Conservation (phyloP, 495 filamentous ascomycete species). For the Thermochaetoides thermophila region DNA sequence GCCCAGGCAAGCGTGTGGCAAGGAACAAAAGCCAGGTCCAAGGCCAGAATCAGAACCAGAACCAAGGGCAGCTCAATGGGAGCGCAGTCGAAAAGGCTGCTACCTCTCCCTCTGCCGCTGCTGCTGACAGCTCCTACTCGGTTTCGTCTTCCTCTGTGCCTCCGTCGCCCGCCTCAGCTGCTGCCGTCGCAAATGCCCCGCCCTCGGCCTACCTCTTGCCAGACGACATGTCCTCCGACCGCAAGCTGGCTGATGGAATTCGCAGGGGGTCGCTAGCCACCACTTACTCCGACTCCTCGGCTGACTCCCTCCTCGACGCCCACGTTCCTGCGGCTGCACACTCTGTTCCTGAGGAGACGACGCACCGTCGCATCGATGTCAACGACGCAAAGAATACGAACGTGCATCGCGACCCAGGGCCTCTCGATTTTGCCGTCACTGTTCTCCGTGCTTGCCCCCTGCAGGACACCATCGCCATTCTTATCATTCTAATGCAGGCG, state of each 20-base stretch:
- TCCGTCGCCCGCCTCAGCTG: constrained; percentile 23
- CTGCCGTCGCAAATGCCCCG: constrained; percentile 20
- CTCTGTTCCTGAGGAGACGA: constrained; percentile 28
- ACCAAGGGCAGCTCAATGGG: constrained; percentile 29
- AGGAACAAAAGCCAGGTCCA: constrained; percentile 37
- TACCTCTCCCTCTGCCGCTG: constrained; percentile 16
- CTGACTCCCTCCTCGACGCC: background rate
- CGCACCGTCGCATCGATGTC: constrained; percentile 47
- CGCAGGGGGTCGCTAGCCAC: constrained; percentile 31
- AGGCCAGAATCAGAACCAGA: too few relatives aligned
- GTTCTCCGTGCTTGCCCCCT: constrained; percentile 84
- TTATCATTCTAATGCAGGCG: constrained; percentile 95
- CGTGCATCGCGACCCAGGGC: constrained; percentile 45
- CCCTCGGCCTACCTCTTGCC: too few relatives aligned
- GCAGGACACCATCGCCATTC: constrained; percentile 90
- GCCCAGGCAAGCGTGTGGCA: constrained; percentile 64
- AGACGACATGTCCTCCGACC: constrained; percentile 27
- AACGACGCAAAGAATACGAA: constrained; percentile 53
- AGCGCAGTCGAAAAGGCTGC: constrained; percentile 14
- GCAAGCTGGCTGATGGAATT: constrained; percentile 23
- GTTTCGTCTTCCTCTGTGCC: constrained; percentile 25
- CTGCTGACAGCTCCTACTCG: constrained; percentile 18
- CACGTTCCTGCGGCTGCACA: too few relatives aligned
- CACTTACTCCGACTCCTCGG: constrained; percentile 21
- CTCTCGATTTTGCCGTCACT: constrained; percentile 60